A percentile compares a stretch with the other conserved stretches of the same genome.
phyloP scores from a whole-genome alignment of 768 basidiomycete species.

The Sarcomyxa edulis region DNA sequence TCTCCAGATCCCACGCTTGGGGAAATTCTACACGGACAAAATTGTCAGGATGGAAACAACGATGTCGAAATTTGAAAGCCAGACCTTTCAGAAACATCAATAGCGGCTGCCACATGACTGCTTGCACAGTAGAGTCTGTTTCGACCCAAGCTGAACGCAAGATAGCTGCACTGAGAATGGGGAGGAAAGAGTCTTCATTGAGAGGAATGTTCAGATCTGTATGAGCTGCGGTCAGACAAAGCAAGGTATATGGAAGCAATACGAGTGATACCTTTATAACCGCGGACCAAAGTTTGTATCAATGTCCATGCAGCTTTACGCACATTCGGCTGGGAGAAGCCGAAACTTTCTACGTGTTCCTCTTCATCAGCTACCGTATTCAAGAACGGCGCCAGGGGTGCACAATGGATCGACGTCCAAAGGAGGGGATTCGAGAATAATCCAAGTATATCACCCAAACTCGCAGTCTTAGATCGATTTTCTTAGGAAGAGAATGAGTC shows the following conservation, averaged over 20 bases:
- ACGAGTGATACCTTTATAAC: constrained; percentile 39
- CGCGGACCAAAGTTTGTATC: constrained; percentile 38
- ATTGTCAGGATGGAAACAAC: not conserved
- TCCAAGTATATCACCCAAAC: constrained; percentile 24
- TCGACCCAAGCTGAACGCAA: constrained; percentile 71
- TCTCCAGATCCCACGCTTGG: constrained; percentile 56
- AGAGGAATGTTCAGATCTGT: not conserved
- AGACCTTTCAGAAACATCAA: constrained; percentile 69
- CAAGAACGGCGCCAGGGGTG: constrained; percentile 34
- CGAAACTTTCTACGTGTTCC: constrained; percentile 50
- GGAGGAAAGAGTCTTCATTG: constrained; percentile 25
- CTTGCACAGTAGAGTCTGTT: constrained; percentile 62
- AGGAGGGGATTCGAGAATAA: constrained; percentile 46
- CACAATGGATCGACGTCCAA: constrained; percentile 56
- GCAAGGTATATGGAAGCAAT: not conserved
- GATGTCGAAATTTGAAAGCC: constrained; percentile 9
- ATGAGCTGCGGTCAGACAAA: not conserved
- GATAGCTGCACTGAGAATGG: constrained; percentile 48
- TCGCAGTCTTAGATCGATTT: not conserved
- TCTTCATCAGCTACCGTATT: too few relatives aligned
- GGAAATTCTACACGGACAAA: constrained; percentile 44
- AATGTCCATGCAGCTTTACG: constrained; percentile 67
- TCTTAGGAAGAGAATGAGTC: constrained; percentile 8
- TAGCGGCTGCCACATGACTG: constrained; percentile 64
- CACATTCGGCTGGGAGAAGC: constrained; percentile 63